These are phyloP conservation scores for Linum tenue DNA, from an alignment of 345 rosid genomes.

Conservation along the genomic window DNA sequence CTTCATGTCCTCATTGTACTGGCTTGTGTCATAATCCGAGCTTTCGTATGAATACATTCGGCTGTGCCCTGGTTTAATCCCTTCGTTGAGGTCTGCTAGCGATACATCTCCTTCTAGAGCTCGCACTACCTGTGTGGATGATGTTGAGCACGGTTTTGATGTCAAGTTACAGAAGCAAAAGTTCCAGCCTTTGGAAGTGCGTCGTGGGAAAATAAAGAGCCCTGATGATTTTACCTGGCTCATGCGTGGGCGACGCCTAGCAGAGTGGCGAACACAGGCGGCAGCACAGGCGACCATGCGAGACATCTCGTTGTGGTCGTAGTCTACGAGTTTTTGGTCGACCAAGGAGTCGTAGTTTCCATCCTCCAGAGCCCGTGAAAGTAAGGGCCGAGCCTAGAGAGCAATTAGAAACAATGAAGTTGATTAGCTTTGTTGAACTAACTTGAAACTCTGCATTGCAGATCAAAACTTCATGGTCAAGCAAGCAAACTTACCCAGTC, in stretches of 20 bases:
- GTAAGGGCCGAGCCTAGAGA: conserved; percentile 16
- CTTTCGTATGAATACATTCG: background rate
- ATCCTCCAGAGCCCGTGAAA: conserved; percentile 28
- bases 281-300: conserved; percentile 19
- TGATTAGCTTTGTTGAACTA: background rate
- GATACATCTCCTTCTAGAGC: conserved; percentile 16
- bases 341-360: conserved; percentile 21
- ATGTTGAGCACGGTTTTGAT: background rate
- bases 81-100: conserved; percentile 9
- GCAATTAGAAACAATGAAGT: background rate
- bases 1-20: conserved; percentile 1
- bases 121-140: conserved; percentile 11
- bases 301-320: conserved; percentile 10
- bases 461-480: background rate
- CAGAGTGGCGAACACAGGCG: conserved; percentile 18
- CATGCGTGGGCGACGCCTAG: conserved; percentile 17
- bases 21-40: background rate
- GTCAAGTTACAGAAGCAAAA: background rate
- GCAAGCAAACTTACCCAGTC: conserved; percentile 12
- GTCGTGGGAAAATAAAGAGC: background rate
- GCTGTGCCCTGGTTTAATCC: conserved; percentile 10
- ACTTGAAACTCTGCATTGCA: background rate
- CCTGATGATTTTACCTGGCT: conserved; percentile 10
- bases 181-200: background rate
- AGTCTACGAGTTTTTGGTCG: conserved; percentile 12